phyloP scores from a whole-genome alignment of 768 basidiomycete genomes.

The Pholiota microspora region DNA sequence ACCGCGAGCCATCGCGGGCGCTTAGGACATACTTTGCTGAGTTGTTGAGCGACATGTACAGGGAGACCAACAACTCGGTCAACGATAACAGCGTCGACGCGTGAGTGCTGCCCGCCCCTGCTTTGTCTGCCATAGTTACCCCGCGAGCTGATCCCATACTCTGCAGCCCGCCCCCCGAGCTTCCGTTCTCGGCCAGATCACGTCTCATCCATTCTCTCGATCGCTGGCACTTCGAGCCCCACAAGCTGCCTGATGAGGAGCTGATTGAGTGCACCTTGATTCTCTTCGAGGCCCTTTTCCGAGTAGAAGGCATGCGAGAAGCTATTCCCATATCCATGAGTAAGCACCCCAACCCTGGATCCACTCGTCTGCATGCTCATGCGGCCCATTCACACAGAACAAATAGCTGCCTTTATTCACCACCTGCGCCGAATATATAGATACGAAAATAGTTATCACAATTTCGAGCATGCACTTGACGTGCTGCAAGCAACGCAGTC shows the following conservation, averaged over 20 bases:
- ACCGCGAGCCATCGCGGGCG: background rate
- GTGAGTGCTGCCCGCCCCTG: conserved; percentile 30
- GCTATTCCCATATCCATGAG: conserved; percentile 57
- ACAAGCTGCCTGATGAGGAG: conserved; percentile 79
- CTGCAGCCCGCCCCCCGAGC: conserved; percentile 34
- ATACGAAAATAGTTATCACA: conserved; percentile 92
- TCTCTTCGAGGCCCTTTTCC: conserved; percentile 83
- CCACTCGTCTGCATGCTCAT: conserved; percentile 14
- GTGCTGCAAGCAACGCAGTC: conserved; percentile 91
- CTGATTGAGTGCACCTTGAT: conserved; percentile 77
- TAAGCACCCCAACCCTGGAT: conserved; percentile 31
- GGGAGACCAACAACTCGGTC: conserved; percentile 72
- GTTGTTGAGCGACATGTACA: conserved; percentile 80
- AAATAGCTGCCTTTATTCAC: conserved; percentile 74
- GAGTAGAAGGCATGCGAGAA: conserved; percentile 71
- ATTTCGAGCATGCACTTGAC: conserved; percentile 95
- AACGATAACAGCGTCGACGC: conserved; percentile 46
- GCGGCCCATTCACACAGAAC: conserved; percentile 42
- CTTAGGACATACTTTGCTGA: conserved; percentile 70
- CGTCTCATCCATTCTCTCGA: conserved; percentile 69
- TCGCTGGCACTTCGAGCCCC: conserved; percentile 90
- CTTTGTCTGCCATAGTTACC: background rate
- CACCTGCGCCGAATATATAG: conserved; percentile 94
- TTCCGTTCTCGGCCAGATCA: conserved; percentile 47
- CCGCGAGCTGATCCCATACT: background rate